These are phyloP conservation scores for Ogataea pilisensis DNA, from an alignment of 805 yeast species.

Conservation along the genomic window DNA sequence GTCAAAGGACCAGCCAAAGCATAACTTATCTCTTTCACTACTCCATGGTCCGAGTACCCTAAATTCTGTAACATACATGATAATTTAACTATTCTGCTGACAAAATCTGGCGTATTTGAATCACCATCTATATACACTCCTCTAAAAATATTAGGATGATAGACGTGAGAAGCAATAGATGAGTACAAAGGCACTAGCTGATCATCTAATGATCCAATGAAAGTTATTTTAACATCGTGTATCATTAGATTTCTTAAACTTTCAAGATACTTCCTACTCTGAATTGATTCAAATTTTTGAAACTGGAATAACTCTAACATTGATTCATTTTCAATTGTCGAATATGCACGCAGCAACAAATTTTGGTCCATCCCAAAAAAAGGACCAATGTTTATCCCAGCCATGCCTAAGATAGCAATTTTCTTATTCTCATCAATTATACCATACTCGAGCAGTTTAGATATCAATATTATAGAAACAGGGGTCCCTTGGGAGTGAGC, in stretches of 20 bases:
- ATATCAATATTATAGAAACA: conserved; percentile 76
- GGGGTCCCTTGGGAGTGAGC: conserved; percentile 97
- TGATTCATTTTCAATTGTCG: conserved; percentile 86
- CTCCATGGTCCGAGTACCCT: conserved; percentile 82
- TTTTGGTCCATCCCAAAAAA: conserved; percentile 86
- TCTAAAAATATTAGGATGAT: conserved; percentile 85
- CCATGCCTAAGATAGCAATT: conserved; percentile 85
- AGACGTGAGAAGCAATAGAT: conserved; percentile 72
- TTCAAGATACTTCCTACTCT: conserved; percentile 66
- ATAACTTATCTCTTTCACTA: conserved; percentile 75
- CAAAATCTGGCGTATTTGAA: conserved; percentile 74
- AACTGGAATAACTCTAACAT: conserved; percentile 83
- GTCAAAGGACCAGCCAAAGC: conserved; percentile 86
- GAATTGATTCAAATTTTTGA: conserved; percentile 69
- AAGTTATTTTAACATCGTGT: conserved; percentile 71
- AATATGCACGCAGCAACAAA: conserved; percentile 79
- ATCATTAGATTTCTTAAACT: conserved; percentile 60
- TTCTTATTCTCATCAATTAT: conserved; percentile 39
- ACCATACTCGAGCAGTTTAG: conserved; percentile 65
- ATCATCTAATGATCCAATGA: conserved; percentile 88
- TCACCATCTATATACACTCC: conserved; percentile 87
- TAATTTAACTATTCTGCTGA: conserved; percentile 66
- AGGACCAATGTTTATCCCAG: conserved; percentile 93
- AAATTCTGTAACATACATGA: conserved; percentile 71
- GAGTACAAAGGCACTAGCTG: conserved; percentile 93